A percentile compares a stretch with the other conserved stretches of the same genome.
These are phyloP conservation scores for Fusarium tricinctum DNA, from an alignment of 2,329 filamentous ascomycete genomes.

Conservation along the genomic window DNA sequence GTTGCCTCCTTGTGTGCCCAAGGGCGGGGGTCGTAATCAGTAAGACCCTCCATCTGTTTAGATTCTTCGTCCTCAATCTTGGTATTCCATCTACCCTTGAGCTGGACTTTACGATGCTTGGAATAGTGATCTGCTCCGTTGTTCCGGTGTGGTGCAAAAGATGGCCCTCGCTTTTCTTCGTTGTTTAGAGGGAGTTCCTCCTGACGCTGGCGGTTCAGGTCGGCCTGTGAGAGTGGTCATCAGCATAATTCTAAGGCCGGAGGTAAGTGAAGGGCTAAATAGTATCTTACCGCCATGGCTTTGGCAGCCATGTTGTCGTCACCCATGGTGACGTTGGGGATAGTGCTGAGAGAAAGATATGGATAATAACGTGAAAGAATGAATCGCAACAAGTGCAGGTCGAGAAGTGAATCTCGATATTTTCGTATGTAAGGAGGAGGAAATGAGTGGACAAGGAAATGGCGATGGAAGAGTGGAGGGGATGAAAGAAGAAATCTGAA, in stretches of 20 bases:
- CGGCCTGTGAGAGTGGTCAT: conserved; percentile 29
- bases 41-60: conserved; percentile 43
- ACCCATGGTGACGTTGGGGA: conserved; percentile 26
- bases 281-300: conserved; percentile 41
- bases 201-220: conserved; percentile 43
- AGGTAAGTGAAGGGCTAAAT: too few relatives aligned
- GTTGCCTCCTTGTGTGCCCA: conserved; percentile 33
- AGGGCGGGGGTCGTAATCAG: conserved; percentile 36
- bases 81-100: conserved; percentile 33
- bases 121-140: conserved; percentile 35
- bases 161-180: conserved; percentile 15
- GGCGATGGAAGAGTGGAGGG: background rate
- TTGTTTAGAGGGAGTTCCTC: conserved; percentile 46
- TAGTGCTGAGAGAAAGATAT: background rate
- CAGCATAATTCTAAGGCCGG: background rate
- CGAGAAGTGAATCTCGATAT: background rate
- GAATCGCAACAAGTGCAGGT: background rate
- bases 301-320: conserved; percentile 8
- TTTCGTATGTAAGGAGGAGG: background rate
- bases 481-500: background rate
- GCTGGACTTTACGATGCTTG: background rate
- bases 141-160: conserved; percentile 16
- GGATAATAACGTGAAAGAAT: background rate
- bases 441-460: background rate
- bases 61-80: conserved; percentile 45